phyloP scores from a whole-genome alignment of 2,329 filamentous ascomycete genomes.

The Penicillium aurantiogriseum region DNA sequence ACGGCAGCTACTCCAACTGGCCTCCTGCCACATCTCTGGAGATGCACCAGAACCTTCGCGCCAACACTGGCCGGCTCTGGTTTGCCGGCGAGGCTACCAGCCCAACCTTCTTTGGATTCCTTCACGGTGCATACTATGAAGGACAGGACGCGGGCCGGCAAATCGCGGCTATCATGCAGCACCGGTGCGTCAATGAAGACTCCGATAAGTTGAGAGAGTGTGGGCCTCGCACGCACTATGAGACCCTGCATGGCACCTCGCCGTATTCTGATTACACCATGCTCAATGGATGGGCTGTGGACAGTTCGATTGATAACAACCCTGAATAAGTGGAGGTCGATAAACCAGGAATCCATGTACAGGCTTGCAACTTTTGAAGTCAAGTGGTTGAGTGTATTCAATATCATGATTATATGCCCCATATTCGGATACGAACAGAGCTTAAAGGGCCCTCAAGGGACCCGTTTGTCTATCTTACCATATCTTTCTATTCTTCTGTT shows the following conservation, averaged over 20 bases:
- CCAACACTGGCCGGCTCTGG: conserved; percentile 61
- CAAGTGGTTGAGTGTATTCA: neutral
- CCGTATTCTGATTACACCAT: conserved; percentile 29
- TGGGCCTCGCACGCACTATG: conserved; percentile 28
- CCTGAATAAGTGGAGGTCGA: conserved; percentile 9
- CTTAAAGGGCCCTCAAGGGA: neutral
- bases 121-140: conserved; percentile 63
- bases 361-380: neutral
- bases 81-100: conserved; percentile 66
- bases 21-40: conserved; percentile 62
- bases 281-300: conserved; percentile 32
- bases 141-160: conserved; percentile 50
- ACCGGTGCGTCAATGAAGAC: conserved; percentile 19
- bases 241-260: conserved; percentile 31
- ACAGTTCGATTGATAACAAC: conserved; percentile 29
- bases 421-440: neutral
- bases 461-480: neutral
- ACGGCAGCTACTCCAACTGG: conserved; percentile 68
- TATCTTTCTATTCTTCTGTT: neutral
- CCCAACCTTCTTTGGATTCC: conserved; percentile 63
- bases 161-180: conserved; percentile 28
- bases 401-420: neutral
- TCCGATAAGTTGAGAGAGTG: conserved; percentile 18
- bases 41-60: conserved; percentile 65
- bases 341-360: neutral